Evolutionary conservation across 257 asterid species (phyloP), one percentile per base, ranked within the genome.

Genomic region (Scutellaria galericulata): DNA sequence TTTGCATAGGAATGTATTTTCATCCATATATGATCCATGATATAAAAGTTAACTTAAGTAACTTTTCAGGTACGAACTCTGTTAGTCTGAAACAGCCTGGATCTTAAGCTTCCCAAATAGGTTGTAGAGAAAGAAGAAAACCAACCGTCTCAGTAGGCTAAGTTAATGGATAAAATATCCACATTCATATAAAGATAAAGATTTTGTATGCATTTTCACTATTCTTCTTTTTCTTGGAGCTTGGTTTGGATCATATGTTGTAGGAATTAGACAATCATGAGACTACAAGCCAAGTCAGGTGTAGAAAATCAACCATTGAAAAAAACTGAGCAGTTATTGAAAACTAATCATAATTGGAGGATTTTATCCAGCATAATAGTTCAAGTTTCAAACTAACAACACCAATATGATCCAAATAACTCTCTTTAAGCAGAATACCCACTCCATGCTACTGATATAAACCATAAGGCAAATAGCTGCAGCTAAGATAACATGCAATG

Each of bases 361-460:
- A 52, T 58, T 50, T 4, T 2, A 59, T 22, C 61, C 50, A 74
- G 75, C 74, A 75, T 56, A 51, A 37, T 0, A 55, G 35, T 45
- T 5, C 13, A 14, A 15, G 20, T 18, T 53, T 48, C 59, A 65
- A 44, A 22, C 24, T 15, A 41, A 48, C 18, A 46, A 40, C 13
- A 71, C 6, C 41, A n/a, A 13, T 45, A 24, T 14, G 46, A 41
- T 37, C 48, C 5, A 46, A 55, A 20, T 14, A 57, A 22, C 4
- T 3, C 44, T n/a, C 59, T 31, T 15, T 3, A 52, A 62, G 52
- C 73, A 20, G 22, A 71, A 64, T 13, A 24, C 11, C 5, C 18
- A 31, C 20, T 40, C 60, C 24, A 46, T 14, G 57, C 64, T 57
- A 62, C 37, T 1, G 27, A 31, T 27, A 27, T 7, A 41, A 37